phyloP scores from a whole-genome alignment of 371 early-diverging fungal species.

The Smittium culicis region DNA sequence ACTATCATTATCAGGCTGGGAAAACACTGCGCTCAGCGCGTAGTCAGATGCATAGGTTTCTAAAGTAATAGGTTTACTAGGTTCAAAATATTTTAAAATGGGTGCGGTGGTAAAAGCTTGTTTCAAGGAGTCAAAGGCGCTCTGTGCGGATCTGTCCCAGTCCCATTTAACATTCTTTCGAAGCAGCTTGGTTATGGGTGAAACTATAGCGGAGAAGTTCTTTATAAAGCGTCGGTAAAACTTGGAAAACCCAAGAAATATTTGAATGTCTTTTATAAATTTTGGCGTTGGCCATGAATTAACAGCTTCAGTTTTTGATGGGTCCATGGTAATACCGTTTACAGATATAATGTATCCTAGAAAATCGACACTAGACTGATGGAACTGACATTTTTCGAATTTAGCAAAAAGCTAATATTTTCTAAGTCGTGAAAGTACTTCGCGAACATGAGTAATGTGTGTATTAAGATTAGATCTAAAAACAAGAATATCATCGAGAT shows the following conservation, averaged over 20 bases:
- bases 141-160: slow-evolving; percentile 23
- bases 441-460: slow-evolving; percentile 18
- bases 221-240: slow-evolving; percentile 39
- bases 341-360: slow-evolving; percentile 31
- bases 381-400: slow-evolving; percentile 35
- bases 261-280: slow-evolving; percentile 26
- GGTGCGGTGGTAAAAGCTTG: slow-evolving; percentile 25
- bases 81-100: slow-evolving; percentile 23
- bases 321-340: slow-evolving; percentile 24
- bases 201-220: slow-evolving; percentile 28
- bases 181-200: slow-evolving; percentile 29
- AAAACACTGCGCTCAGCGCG: slow-evolving; percentile 34
- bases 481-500: slow-evolving; percentile 35
- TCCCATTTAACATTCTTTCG: slow-evolving; percentile 26
- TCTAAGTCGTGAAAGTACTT: slow-evolving; percentile 23
- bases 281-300: slow-evolving; percentile 25
- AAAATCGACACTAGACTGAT: slow-evolving; percentile 23
- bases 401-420: slow-evolving; percentile 23
- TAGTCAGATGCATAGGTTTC: slow-evolving; percentile 39
- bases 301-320: slow-evolving; percentile 28
- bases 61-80: slow-evolving; percentile 19
- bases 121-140: slow-evolving; percentile 33
- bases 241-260: slow-evolving; percentile 40
- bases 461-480: slow-evolving; percentile 16
- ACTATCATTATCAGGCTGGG: slow-evolving; percentile 21